Evolutionary conservation across 305 asterid genomes (phyloP), one percentile per base, ranked within the genome.

Genomic region (Andrographis paniculata): DNA sequence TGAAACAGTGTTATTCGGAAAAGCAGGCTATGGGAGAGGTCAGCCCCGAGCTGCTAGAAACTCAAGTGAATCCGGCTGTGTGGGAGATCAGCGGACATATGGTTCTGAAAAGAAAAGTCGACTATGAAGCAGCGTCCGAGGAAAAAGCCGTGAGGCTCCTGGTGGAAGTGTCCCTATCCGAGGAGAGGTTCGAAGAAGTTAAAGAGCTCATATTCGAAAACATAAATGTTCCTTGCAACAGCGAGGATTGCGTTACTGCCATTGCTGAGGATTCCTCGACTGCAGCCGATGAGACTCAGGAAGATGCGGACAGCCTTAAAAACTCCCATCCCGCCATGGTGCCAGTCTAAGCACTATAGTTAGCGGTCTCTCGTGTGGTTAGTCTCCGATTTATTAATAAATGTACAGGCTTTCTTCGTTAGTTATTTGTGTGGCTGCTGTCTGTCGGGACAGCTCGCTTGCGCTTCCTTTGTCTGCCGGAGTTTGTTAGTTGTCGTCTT

Each of bases 41-140:
- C 59, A 78, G 76, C n/a, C 12, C 67, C 0, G 94, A 80, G 78
- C 75, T 87, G 20, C 82, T 87, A 3, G 93, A 87, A 58, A 87
- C 96, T 9, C 96, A 83, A 59, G 96, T 87, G 13, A 87, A 87
- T 60, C 96, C 96, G 1, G 94, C 93, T 0, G 96, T 87, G 27
- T 87, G 96, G 96, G 96, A 87, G 72, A 83, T 87, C 1, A 87
- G 96, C 36, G 96, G 96, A 36, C 96, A 82, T 47, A 87, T 87
- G 80, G 93, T 87, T 18, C 61, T 87, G 68, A 87, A 87, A 54
- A 64, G 93, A 43, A 87, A 83, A 76, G 60, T 80, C 62, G 96
- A 83, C 52, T 87, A 80, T 13, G 94, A 80, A 57, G 81, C 56
- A 30, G 96, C 96, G 8, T 68, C 87, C 0, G 83, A 83, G 60